Percentiles rank a stretch among this genome's conserved stretches.
Conservation (phyloP, 192 early-diverging fungal species). For the Neocallimastix lanati region DNA sequence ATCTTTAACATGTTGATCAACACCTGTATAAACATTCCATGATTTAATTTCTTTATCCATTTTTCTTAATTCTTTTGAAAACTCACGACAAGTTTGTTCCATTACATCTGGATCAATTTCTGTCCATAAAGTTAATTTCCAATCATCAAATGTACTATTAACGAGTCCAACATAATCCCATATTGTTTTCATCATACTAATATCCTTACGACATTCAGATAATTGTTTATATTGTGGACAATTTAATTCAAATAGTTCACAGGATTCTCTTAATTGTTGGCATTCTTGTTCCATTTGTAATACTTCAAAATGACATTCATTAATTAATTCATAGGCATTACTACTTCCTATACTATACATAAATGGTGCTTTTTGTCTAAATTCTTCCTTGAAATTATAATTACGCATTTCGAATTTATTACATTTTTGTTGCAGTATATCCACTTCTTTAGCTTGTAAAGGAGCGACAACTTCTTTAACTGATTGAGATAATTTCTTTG, state of each 20-base stretch:
- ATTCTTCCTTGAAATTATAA: slow-evolving; percentile 45
- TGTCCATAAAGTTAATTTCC: slow-evolving; percentile 36
- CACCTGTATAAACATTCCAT: slow-evolving; percentile 41
- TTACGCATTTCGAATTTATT: slow-evolving; percentile 44
- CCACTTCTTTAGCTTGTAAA: slow-evolving; percentile 42
- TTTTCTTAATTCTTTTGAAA: slow-evolving; percentile 33
- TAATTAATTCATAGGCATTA: slow-evolving; percentile 27
- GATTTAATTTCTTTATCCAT: slow-evolving; percentile 55
- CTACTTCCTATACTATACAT: slow-evolving; percentile 34
- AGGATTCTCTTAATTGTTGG: slow-evolving; percentile 24
- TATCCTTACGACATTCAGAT: slow-evolving; percentile 32
- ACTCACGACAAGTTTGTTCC: slow-evolving; percentile 36
- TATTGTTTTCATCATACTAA: slow-evolving; percentile 39
- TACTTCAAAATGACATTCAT: slow-evolving; percentile 29
- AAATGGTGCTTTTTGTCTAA: slow-evolving; percentile 51
- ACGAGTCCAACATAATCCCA: slow-evolving; percentile 47
- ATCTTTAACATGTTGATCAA: slow-evolving; percentile 47
- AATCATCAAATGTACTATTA: slow-evolving; percentile 41
- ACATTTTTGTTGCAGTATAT: slow-evolving; percentile 46
- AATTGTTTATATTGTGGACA: slow-evolving; percentile 40
- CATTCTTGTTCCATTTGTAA: slow-evolving; percentile 38
- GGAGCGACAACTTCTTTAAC: slow-evolving; percentile 45
- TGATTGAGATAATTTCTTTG: slow-evolving; percentile 35
- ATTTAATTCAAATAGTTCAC: slow-evolving; percentile 47
- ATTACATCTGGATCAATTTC: slow-evolving; percentile 45